Evolutionary conservation across 2,329 filamentous ascomycete species (phyloP).

Genomic region (Botrytis paeoniae): DNA sequence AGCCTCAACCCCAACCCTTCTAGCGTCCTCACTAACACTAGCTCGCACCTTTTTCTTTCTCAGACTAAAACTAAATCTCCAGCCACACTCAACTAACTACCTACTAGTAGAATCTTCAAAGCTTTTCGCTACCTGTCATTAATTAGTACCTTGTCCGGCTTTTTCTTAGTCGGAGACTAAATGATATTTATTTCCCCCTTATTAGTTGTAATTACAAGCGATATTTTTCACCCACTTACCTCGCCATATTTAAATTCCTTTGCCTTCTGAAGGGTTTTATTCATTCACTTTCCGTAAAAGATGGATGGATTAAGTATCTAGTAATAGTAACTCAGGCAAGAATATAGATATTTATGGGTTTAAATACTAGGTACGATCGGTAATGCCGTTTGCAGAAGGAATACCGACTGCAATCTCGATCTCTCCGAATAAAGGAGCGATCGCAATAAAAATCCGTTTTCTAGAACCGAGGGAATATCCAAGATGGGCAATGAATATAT

Average conservation of each 20-base stretch:
- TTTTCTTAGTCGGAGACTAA: background rate
- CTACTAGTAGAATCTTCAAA: background rate
- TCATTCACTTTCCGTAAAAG: too few species aligned
- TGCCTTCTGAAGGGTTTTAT: too few species aligned
- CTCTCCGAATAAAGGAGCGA: too few species aligned
- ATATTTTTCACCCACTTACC: background rate
- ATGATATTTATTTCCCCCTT: background rate
- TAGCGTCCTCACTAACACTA: background rate
- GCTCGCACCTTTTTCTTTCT: background rate
- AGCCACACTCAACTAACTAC: background rate
- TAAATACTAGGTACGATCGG: background rate
- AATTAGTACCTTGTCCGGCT: background rate
- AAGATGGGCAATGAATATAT: too few species aligned
- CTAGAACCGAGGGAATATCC: too few species aligned
- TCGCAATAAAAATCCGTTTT: too few species aligned
- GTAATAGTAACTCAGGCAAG: too few species aligned
- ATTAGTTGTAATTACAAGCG: background rate
- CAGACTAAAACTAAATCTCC: background rate
- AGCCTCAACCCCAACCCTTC: background rate
- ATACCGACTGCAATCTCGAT: too few species aligned
- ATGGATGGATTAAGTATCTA: too few species aligned
- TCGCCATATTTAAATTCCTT: too few species aligned
- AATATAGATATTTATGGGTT: accelerated
- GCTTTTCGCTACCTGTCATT: background rate
- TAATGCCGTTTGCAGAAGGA: too few species aligned